Evolutionary conservation across 2,329 filamentous ascomycete species (phyloP), one percentile per base, ranked within the genome.

Genomic region (Sclerotiophoma versabilis): DNA sequence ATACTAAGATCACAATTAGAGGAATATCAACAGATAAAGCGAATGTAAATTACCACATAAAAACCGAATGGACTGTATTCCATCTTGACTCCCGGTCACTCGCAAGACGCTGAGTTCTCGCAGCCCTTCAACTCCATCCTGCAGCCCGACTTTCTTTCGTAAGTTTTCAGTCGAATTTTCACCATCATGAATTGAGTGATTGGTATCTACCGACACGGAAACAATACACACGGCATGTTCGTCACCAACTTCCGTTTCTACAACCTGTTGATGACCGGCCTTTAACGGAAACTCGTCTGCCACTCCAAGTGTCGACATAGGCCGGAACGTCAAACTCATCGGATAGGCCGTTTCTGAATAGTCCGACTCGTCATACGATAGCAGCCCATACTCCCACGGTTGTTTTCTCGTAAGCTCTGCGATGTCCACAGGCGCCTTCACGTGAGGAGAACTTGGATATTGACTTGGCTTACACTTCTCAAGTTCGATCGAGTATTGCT

Each of bases 331-430:
- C 20, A 55, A 10, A 26, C 22, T 45, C 52, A 55, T 39, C 9
- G 52, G 52, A 27, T 50, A 42, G 5, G 50, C 50, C 10, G 38
- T 33, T 14, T 47, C 22, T 5, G n/a, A 17, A 11, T 38, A 54
- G 6, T 30, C n/a, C 23, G 30, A 39, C 9, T 15, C 27, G 14
- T 50, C 46, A n/a, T 14, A 30, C 10, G 20, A 15, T 2, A 48
- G 8, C 15, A 48, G 3, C 1, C 44, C 32, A 26, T 54, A 54
- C 17, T 54, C 50, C 29, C 26, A 44, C 8, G 50, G 50, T n/a
- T 38, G 25, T 33, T 22, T 48, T 7, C 10, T 37, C 4, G 17
- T 38, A 12, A 54, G 50, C 2, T 38, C 44, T 20, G 44, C 43
- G 11, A 48, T 43, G n/a, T 32, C 12, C 1, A 17, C 5, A 27